Evolutionary conservation across 2,329 filamentous ascomycete genomes (phyloP), one percentile per base, ranked within the genome.

Genomic region (Cercospora janseana): DNA sequence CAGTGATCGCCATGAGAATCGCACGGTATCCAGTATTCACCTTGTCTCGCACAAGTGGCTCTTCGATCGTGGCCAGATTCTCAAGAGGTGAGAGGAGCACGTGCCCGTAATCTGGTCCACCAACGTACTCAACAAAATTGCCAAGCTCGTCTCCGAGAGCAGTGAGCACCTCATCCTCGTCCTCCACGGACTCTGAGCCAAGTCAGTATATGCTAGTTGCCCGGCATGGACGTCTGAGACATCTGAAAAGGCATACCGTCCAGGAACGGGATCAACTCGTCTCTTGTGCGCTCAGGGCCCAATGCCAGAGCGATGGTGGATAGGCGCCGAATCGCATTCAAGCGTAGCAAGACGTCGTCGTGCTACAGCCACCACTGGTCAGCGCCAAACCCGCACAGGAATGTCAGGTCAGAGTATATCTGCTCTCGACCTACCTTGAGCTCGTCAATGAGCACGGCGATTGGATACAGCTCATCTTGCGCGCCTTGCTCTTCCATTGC

Each of bases 361-460:
- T 98, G 93, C 92, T 98, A 29, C 44, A 13, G 13, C 18, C 21
- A 20, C 34, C 46, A 46, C 26, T 28, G 21, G 41, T 26, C 10
- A 38, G 16, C 16, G 18, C 18, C 31, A 34, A n/a, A 29, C 40
- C 4, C 13, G 23, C 27, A 15, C 6, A 24, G 44, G 37, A n/a
- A n/a, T 21, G 16, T 10, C 13, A 16, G 35, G 12, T 42, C 60
- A 6, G 18, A 12, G 18, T n/a, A 38, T 18, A 20, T 38, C 18
- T 38, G 18, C 31, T 37, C 18, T 18, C 20, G 21, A 66, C 73
- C 66, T 82, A 95, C 91, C 88, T 96, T 98, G 69, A 98, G 81
- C 82, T 98, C 93, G 74, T 98, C 93, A 75, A 98, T 98, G 75
- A 98, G 85, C 63, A 98, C 93, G 69, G 94, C 93, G 79, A 98